Evolutionary conservation across 1,284 basidiomycete genomes (phyloP).

Genomic region (Moniliophthora roreri): DNA sequence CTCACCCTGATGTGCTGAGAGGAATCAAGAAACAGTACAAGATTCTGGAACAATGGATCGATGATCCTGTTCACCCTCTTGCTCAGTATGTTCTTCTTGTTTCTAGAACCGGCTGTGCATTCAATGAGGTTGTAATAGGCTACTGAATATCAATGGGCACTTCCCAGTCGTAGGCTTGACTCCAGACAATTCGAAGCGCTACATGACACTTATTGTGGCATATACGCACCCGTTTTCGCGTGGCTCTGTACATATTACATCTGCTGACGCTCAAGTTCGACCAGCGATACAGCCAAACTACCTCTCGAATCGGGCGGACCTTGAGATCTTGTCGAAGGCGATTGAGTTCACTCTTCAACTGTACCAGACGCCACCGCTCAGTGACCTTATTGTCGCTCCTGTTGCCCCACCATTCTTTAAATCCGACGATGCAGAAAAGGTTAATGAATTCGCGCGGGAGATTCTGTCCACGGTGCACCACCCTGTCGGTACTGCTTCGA

Average conservation of each 20-base stretch:
- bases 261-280: not conserved
- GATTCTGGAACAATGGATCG: slow-evolving; percentile 8
- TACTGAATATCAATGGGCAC: slow-evolving; percentile 4
- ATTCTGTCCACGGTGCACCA: slow-evolving; percentile 6
- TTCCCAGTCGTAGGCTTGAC: slow-evolving; percentile 3
- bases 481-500: slow-evolving; percentile 9
- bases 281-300: slow-evolving; percentile 8
- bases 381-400: not conserved
- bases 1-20: not conserved
- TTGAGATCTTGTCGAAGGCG: not conserved
- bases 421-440: slow-evolving; percentile 1
- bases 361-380: not conserved
- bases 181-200: slow-evolving; percentile 7
- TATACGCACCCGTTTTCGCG: slow-evolving; percentile 7
- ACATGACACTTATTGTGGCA: slow-evolving; percentile 1
- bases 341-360: slow-evolving; percentile 1
- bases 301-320: slow-evolving; percentile 3
- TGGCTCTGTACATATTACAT: slow-evolving; percentile 9
- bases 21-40: slow-evolving; percentile 13
- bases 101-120: not conserved
- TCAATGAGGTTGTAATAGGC: not conserved
- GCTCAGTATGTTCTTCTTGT: slow-evolving; percentile 1
- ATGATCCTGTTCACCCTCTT: slow-evolving; percentile 3
- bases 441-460: slow-evolving; percentile 4
- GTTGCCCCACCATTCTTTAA: slow-evolving; percentile 7